A percentile compares a stretch with the other conserved stretches of the same genome.
phyloP scores from a whole-genome alignment of 352 stramenopile species.

The Phytophthora palmivora region DNA sequence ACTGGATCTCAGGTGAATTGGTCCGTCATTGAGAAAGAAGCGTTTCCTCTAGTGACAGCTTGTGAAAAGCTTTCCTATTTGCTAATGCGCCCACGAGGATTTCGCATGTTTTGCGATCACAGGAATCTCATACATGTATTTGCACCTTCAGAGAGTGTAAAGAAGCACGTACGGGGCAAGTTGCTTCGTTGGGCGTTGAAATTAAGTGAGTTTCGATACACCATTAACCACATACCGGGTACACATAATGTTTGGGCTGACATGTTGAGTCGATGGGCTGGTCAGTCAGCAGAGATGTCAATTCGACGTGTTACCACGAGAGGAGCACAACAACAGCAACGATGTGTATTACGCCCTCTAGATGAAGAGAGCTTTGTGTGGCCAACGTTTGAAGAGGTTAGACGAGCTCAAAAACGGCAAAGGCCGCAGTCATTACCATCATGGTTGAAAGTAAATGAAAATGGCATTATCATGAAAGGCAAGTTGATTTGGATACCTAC shows the following conservation, averaged over 20 bases:
- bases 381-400: not conserved
- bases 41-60: not conserved
- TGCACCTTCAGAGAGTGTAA: slow-evolving; percentile 2
- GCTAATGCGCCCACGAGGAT: slow-evolving; percentile 1
- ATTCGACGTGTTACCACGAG: not conserved
- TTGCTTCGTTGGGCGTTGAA: not conserved
- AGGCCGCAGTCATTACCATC: not conserved
- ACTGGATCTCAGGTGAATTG: not conserved
- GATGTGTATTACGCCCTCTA: not conserved
- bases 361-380: not conserved
- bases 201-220: slow-evolving; percentile 14
- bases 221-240: slow-evolving; percentile 11
- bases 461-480: not conserved
- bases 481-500: slow-evolving; percentile 11
- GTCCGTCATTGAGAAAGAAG: slow-evolving; percentile 10
- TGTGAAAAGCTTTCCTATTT: slow-evolving; percentile 10
- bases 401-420: not conserved
- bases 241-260: slow-evolving; percentile 14
- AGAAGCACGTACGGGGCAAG: slow-evolving; percentile 15
- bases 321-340: not conserved
- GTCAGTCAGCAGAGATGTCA: not conserved
- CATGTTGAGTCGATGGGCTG: slow-evolving; percentile 19
- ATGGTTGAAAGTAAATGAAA: not conserved
- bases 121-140: slow-evolving; percentile 13
- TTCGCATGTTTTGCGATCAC: slow-evolving; percentile 4